Evolutionary conservation across 73 alveolate genomes (phyloP).

Genomic region (Paramecium caudatum): DNA sequence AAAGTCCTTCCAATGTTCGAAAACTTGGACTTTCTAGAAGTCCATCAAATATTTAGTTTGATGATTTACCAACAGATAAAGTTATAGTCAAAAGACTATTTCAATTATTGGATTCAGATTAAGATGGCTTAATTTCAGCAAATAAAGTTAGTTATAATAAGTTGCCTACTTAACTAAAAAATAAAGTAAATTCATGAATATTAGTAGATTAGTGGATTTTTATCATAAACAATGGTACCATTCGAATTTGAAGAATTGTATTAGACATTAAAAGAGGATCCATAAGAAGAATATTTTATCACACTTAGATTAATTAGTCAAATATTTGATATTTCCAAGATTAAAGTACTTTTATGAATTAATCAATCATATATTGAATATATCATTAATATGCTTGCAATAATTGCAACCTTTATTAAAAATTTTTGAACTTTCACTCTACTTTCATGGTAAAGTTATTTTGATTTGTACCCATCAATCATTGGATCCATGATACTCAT

Average conservation of each 20-base stretch:
- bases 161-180: constrained; percentile 2
- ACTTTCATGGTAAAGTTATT: background rate
- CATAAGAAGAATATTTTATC: constrained; percentile 18
- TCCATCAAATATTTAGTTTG: background rate
- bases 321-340: background rate
- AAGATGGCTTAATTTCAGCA: constrained; percentile 41
- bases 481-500: constrained; percentile 72
- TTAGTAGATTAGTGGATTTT: background rate
- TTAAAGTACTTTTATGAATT: constrained; percentile 35
- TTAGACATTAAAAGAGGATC: background rate
- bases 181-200: background rate
- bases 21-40: background rate
- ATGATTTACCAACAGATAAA: constrained; percentile 42
- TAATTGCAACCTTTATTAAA: background rate
- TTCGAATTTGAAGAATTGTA: constrained; percentile 42
- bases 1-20: no score
- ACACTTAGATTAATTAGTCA: background rate
- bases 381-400: background rate
- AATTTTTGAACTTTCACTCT: background rate
- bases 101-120: constrained; percentile 50
- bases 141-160: constrained; percentile 12
- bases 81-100: constrained; percentile 43
- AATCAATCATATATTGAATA: constrained; percentile 11
- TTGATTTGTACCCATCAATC: background rate
- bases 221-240: background rate